Evolutionary conservation across 2,329 filamentous ascomycete species (phyloP), one percentile per base, ranked within the genome.

Genomic region (Diaporthe australafricana): DNA sequence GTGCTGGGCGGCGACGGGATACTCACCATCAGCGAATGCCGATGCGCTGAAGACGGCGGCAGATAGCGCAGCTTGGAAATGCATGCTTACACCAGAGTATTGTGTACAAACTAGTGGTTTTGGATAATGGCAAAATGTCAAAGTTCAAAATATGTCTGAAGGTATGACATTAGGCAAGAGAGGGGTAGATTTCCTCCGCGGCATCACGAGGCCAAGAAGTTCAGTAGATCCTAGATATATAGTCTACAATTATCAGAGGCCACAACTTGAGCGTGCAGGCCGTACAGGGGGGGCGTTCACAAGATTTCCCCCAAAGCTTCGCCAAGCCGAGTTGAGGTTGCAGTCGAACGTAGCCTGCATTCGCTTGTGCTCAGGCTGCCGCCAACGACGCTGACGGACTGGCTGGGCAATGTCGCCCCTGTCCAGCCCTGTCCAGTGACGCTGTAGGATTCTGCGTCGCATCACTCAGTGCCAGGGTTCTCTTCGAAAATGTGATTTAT

Each of bases 301-400:
- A 55, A 35, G 30, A 32, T 30, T 40, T 40, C 30, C 52, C 42
- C 42, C 57, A 48, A 63, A 27, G 9, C 20, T 3, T 9, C 40
- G 12, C 6, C 27, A 48, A 17, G 42, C 25, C 9, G 42, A 63
- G 42, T 22, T 48, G 47, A 48, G 57, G 57, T 63, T 48, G 57
- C 57, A 63, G 57, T 48, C 22, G 57, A 35, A 63, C 57, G 57
- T 63, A n/a, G 60, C 45, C 45, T 63, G 60, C 60, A 63, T 42
- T 2, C 48, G 27, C 60, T 17, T 48, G 42, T 48, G 42, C n/a
- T 42, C 60, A 63, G 60, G 60, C 42, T 63, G 40, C 57, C 57
- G 30, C 25, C 40, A 40, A 17, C 57, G 57, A 63, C 35, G 20
- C 38, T 30, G 60, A 20, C 60, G 42, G 60, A 38, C 60, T 63